Evolutionary conservation across 768 basidiomycete species (phyloP).

Genomic region (Tephrocybe sp.): DNA sequence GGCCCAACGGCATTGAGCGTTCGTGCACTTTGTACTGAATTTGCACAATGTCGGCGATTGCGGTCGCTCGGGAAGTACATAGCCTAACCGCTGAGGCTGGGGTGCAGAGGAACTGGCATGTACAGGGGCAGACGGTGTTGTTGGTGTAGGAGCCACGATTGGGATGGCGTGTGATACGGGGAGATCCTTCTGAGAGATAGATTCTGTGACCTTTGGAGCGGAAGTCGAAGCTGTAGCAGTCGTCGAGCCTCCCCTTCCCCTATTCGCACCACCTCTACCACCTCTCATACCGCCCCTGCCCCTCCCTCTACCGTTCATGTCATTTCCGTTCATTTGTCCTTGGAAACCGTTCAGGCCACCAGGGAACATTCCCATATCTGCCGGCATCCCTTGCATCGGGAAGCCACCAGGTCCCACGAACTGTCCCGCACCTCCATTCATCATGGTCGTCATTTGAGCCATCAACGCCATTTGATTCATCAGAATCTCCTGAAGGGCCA

Average conservation of each 20-base stretch:
- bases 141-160: conserved; percentile 29
- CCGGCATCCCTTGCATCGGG: conserved; percentile 58
- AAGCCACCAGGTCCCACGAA: conserved; percentile 57
- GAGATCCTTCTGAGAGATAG: conserved; percentile 9
- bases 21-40: conserved; percentile 88
- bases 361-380: conserved; percentile 53
- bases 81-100: conserved; percentile 44
- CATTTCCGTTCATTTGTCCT: conserved; percentile 29
- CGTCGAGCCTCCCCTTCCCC: conserved; percentile 45
- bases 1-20: conserved; percentile 85
- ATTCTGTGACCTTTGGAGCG: conserved; percentile 21
- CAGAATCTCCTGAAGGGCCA: conserved; percentile 87
- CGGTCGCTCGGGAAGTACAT: conserved; percentile 71
- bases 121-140: conserved; percentile 18
- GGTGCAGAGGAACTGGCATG: conserved; percentile 24
- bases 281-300: conserved; percentile 42
- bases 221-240: conserved; percentile 19
- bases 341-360: conserved; percentile 38
- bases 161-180: conserved; percentile 27
- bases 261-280: conserved; percentile 46
- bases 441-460: conserved; percentile 91
- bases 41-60: conserved; percentile 93
- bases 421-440: conserved; percentile 59
- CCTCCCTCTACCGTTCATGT: conserved; percentile 32
- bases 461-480: conserved; percentile 91